phyloP scores from a whole-genome alignment of 495 filamentous ascomycete genomes.

The Trichoderma erinaceum region DNA sequence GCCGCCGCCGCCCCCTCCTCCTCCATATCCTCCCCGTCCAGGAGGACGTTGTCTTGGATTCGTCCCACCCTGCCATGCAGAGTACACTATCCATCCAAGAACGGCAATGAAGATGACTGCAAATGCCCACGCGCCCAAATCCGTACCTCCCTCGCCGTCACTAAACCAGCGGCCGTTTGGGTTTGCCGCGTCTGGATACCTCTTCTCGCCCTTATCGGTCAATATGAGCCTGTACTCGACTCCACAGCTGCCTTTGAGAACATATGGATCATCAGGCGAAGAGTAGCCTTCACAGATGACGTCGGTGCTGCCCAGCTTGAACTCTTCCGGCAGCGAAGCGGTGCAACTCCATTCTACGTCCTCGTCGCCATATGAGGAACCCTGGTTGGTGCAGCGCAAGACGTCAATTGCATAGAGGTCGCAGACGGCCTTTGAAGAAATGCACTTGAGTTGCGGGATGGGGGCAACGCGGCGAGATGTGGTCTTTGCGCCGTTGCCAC shows the following conservation, averaged over 20 bases:
- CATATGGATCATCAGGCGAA: slow-evolving; percentile 65
- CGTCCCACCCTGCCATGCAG: slow-evolving; percentile 28
- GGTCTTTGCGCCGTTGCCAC: slow-evolving; percentile 47
- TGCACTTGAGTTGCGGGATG: slow-evolving; percentile 77
- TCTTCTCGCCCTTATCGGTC: slow-evolving; percentile 72
- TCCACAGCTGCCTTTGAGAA: slow-evolving; percentile 85
- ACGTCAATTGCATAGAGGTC: slow-evolving; percentile 64
- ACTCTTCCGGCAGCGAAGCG: slow-evolving; percentile 68
- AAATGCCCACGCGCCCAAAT: slow-evolving; percentile 20
- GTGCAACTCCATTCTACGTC: slow-evolving; percentile 87
- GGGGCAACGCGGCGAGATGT: slow-evolving; percentile 68
- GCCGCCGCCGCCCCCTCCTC: slow-evolving; percentile 24
- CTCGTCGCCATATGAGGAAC: slow-evolving; percentile 59
- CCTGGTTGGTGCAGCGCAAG: slow-evolving; percentile 85
- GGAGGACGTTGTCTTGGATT: neutral
- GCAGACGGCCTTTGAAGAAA: slow-evolving; percentile 56
- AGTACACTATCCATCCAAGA: slow-evolving; percentile 46
- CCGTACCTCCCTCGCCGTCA: slow-evolving; percentile 19
- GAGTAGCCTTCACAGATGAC: slow-evolving; percentile 91
- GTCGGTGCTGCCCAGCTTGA: slow-evolving; percentile 85
- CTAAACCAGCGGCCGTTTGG: slow-evolving; percentile 16
- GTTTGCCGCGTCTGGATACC: slow-evolving; percentile 44
- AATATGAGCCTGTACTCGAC: slow-evolving; percentile 83
- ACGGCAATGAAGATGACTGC: slow-evolving; percentile 37
- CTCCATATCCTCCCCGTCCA: slow-evolving; percentile 17